phyloP scores from a whole-genome alignment of 495 filamentous ascomycete species.

The Delitschia confertaspora region DNA sequence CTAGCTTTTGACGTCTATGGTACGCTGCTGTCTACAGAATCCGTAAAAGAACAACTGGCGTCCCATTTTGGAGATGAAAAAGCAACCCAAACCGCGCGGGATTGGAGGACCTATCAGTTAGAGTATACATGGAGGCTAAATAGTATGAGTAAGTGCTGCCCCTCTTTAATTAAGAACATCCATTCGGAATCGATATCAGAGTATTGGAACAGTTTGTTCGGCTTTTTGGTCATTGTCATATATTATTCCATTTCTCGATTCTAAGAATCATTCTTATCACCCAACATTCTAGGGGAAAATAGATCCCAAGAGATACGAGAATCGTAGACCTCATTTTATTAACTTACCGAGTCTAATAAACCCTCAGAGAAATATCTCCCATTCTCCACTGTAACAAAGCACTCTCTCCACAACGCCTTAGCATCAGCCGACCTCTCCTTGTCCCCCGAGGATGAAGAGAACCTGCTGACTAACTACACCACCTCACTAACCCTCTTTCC shows the following conservation, averaged over 20 bases:
- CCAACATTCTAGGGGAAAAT: no score
- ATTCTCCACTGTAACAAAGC: constrained; percentile 57
- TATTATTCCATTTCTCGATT: no score
- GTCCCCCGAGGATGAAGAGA: constrained; percentile 34
- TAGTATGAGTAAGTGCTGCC: constrained; percentile 55
- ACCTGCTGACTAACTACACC: constrained; percentile 59
- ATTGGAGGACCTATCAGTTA: constrained; percentile 58
- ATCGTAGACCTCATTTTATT: no score
- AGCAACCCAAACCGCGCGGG: constrained; percentile 45
- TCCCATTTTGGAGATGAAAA: constrained; percentile 46
- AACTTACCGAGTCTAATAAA: no score
- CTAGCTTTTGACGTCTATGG: constrained; percentile 74
- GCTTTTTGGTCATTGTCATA: no score
- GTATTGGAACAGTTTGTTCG: no score
- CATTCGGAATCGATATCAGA: not conserved
- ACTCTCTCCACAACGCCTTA: constrained; percentile 56
- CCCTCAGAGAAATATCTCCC: constrained; percentile 43
- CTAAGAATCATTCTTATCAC: no score
- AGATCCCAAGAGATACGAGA: no score
- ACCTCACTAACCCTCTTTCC: constrained; percentile 59
- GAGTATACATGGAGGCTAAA: constrained; percentile 79
- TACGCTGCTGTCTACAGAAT: constrained; percentile 61
- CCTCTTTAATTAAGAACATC: no score
- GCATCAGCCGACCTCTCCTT: constrained; percentile 45
- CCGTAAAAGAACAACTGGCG: constrained; percentile 48